phyloP scores from a whole-genome alignment of 805 yeast genomes.

The Ogataea chonburiensis region DNA sequence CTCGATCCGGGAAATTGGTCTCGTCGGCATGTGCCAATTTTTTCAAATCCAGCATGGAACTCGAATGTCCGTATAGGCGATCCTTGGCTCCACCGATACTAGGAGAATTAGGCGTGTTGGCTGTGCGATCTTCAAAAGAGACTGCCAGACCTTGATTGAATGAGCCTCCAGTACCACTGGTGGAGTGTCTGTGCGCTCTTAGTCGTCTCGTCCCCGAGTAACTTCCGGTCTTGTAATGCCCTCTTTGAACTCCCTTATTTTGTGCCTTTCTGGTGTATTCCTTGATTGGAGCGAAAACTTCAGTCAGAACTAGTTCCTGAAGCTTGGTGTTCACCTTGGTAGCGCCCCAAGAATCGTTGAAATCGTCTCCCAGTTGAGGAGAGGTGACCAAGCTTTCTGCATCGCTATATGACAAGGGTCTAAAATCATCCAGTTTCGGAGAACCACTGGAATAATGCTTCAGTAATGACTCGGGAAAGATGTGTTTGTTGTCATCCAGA shows the following conservation, averaged over 20 bases:
- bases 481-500: slow-evolving; percentile 87
- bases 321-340: slow-evolving; percentile 70
- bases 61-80: slow-evolving; percentile 15
- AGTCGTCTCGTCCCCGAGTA: slow-evolving; percentile 12
- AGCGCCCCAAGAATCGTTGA: slow-evolving; percentile 43
- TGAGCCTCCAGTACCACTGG: slow-evolving; percentile 24
- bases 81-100: not conserved
- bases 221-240: slow-evolving; percentile 14
- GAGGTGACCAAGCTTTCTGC: slow-evolving; percentile 17
- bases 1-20: slow-evolving; percentile 27
- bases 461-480: slow-evolving; percentile 80
- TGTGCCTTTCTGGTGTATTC: slow-evolving; percentile 31
- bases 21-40: slow-evolving; percentile 17
- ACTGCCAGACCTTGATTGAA: slow-evolving; percentile 6
- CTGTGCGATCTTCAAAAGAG: slow-evolving; percentile 4
- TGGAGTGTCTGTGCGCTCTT: slow-evolving; percentile 29
- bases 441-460: slow-evolving; percentile 46
- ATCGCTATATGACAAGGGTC: slow-evolving; percentile 2
- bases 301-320: slow-evolving; percentile 68
- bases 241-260: slow-evolving; percentile 15
- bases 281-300: slow-evolving; percentile 61
- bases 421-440: slow-evolving; percentile 4
- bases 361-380: slow-evolving; percentile 16
- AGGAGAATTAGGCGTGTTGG: not conserved
- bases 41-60: slow-evolving; percentile 25